Evolutionary conservation across 257 asterid species (phyloP).

Genomic region (Echites panduratus): DNA sequence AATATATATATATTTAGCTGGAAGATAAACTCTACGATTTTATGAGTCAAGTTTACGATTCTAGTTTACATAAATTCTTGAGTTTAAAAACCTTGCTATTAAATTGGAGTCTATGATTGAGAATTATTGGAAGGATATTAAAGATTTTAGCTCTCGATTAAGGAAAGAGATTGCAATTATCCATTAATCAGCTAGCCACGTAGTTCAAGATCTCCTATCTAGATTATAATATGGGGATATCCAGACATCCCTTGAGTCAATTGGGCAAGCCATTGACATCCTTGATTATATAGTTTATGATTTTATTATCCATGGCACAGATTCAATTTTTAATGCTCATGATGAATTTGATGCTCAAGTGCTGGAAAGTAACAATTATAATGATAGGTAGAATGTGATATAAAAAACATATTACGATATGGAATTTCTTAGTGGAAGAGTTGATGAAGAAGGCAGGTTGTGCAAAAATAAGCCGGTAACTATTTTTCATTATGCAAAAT

Average conservation of each 20-base stretch:
- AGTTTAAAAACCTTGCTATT: no score
- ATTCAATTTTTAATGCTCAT: constrained; percentile 38
- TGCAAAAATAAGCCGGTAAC: no score
- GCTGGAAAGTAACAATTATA: constrained; percentile 19
- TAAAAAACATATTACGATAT: no score
- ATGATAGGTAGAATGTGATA: constrained; percentile 31
- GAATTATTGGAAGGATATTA: no score
- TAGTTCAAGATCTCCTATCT: constrained; percentile 62
- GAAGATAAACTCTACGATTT: no score
- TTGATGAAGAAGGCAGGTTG: no score
- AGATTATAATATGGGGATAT: constrained; percentile 84
- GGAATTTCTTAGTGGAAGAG: no score
- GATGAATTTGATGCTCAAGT: constrained; percentile 28
- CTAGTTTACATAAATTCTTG: no score
- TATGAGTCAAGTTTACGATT: no score
- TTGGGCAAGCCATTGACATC: constrained; percentile 76
- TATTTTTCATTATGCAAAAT: no score
- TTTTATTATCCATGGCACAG: constrained; percentile 54
- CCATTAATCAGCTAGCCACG: constrained; percentile 74
- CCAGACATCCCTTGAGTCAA: constrained; percentile 77
- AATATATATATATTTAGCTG: no score
- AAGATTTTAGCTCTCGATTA: constrained; percentile 68
- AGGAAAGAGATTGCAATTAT: constrained; percentile 58
- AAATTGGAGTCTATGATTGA: no score
- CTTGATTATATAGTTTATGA: constrained; percentile 59